Conservation (phyloP, 108 stramenopile species). For the Aurantiochytrium sp. region DNA sequence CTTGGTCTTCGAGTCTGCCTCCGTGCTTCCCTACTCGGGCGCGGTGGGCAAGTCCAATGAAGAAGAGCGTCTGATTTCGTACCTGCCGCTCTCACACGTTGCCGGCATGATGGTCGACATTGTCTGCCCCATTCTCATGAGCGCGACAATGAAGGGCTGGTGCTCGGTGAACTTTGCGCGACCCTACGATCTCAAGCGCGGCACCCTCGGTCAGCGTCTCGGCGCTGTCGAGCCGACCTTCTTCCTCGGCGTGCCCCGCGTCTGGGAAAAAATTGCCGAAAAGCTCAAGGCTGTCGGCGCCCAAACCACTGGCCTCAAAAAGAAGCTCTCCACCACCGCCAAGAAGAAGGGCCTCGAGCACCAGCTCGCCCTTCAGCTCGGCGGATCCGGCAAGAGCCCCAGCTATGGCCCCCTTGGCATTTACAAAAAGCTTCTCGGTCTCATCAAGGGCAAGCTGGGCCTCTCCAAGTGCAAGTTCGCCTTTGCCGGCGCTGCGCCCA, state of each 20-base stretch:
- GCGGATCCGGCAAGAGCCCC: conserved; percentile 32
- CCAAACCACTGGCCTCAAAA: conserved; percentile 46
- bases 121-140: conserved; percentile 27
- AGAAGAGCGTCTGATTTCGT: conserved; percentile 32
- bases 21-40: neutral
- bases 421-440: neutral
- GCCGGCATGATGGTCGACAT: conserved; percentile 38
- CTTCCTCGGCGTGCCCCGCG: conserved; percentile 59
- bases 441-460: conserved; percentile 47
- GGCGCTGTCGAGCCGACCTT: conserved; percentile 47
- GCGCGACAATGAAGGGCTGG: conserved; percentile 36
- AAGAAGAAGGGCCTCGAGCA: conserved; percentile 43
- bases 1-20: conserved; percentile 29
- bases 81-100: conserved; percentile 47
- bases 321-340: conserved; percentile 51
- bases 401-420: neutral
- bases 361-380: conserved; percentile 33
- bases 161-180: conserved; percentile 45
- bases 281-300: conserved; percentile 54
- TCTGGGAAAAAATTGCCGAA: conserved; percentile 65
- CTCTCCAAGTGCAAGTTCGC: conserved; percentile 42
- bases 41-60: neutral
- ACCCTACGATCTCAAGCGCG: conserved; percentile 51
- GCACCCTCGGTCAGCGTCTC: conserved; percentile 42
- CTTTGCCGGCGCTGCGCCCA: conserved; percentile 57